Percentiles rank a stretch among this genome's conserved stretches.
phyloP scores from a whole-genome alignment of 176 grass and related monocot species.

The Oryza australiensis region DNA sequence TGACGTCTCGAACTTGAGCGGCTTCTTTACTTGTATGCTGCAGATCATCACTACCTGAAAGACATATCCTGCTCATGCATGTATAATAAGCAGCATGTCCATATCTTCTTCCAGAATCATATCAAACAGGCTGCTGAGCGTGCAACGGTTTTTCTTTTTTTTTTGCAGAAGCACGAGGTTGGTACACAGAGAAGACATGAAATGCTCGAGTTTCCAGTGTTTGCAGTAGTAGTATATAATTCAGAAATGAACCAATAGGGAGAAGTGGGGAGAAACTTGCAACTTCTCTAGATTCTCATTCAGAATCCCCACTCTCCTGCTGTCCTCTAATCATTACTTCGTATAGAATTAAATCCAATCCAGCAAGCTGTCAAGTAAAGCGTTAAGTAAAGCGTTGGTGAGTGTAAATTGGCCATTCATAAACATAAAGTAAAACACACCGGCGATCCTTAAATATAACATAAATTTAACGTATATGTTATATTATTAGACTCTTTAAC shows the following conservation, averaged over 20 bases:
- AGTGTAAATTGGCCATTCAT: not conserved
- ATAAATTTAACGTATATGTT: too few species aligned
- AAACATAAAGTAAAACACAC: too few species aligned
- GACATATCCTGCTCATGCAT: conserved; percentile 8
- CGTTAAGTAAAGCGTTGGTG: not conserved
- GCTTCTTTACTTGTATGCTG: conserved; percentile 16
- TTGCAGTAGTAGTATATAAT: not conserved
- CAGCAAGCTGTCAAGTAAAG: too few species aligned
- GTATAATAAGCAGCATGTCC: not conserved
- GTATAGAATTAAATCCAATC: too few species aligned
- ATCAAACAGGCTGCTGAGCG: not conserved
- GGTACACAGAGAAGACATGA: not conserved
- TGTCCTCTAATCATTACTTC: too few species aligned
- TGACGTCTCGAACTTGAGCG: conserved; percentile 27
- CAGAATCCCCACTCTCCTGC: too few species aligned
- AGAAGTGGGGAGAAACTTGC: too few species aligned
- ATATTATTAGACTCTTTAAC: too few species aligned
- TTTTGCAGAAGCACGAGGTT: not conserved
- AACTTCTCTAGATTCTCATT: too few species aligned
- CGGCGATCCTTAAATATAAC: too few species aligned
- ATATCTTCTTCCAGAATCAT: conserved; percentile 1
- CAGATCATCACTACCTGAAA: conserved; percentile 30
- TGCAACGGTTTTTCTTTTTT: not conserved
- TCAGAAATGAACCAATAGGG: too few species aligned
- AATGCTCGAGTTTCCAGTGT: not conserved